Conservation (phyloP, 2,329 filamentous ascomycete genomes). For the Thelonectria olida region DNA sequence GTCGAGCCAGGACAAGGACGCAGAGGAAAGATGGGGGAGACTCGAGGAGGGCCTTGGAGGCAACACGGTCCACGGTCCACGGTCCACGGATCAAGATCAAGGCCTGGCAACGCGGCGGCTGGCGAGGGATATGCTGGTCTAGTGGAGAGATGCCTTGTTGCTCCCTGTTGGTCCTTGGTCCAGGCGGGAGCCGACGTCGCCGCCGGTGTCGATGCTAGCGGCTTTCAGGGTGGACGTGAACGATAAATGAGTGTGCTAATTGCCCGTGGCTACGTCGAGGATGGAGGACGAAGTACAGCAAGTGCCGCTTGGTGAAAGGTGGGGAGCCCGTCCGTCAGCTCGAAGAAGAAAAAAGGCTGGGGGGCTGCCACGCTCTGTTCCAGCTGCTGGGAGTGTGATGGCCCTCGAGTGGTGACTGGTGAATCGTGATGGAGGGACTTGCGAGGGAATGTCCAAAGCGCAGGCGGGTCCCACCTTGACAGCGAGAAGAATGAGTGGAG, state of each 20-base stretch:
- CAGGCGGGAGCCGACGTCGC: constrained; percentile 22
- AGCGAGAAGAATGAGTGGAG: constrained; percentile 31
- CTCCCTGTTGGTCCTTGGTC: constrained; percentile 3
- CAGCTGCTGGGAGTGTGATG: neutral
- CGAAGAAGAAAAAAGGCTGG: neutral
- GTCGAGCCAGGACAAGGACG: constrained; percentile 28
- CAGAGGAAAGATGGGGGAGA: constrained; percentile 9
- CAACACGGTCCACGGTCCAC: constrained; percentile 1
- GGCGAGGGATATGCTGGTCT: constrained; percentile 26
- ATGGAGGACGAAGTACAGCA: too few species aligned
- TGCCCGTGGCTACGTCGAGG: neutral
- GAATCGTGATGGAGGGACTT: neutral
- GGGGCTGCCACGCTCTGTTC: neutral
- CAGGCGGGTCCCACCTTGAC: constrained; percentile 16
- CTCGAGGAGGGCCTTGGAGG: constrained; percentile 8
- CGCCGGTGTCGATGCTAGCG: constrained; percentile 25
- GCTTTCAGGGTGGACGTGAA: constrained; percentile 25
- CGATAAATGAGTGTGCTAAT: constrained; percentile 1
- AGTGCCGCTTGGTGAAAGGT: constrained; percentile 14
- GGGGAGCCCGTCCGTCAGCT: neutral
- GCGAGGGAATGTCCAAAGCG: constrained; percentile 1
- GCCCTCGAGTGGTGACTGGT: neutral
- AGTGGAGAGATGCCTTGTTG: constrained; percentile 9
- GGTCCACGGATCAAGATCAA: constrained; percentile 34
- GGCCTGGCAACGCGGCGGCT: constrained; percentile 26